A percentile compares a stretch with the other conserved stretches of the same genome.
Evolutionary conservation across 2,329 filamentous ascomycete species (phyloP).

Genomic region (Penicillium italicum): DNA sequence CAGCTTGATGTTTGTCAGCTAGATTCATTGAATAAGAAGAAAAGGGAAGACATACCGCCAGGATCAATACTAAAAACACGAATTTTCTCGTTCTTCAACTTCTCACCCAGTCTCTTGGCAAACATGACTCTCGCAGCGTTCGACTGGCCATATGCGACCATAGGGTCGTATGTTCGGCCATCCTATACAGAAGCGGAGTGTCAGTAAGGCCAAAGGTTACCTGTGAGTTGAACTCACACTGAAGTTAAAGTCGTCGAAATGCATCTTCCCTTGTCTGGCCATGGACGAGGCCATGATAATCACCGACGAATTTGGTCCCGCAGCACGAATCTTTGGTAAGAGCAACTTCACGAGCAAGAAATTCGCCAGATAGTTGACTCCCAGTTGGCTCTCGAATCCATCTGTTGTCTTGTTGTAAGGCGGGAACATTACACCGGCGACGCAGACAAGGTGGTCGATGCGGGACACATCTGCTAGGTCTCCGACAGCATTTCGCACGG

Average conservation of each 20-base stretch:
- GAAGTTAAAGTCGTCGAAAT: conserved; percentile 46
- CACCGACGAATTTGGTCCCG: conserved; percentile 41
- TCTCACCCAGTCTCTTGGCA: conserved; percentile 39
- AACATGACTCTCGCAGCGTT: conserved; percentile 54
- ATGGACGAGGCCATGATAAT: conserved; percentile 25
- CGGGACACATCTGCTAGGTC: conserved; percentile 15
- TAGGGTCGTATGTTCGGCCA: conserved; percentile 41
- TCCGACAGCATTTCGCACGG: conserved; percentile 11
- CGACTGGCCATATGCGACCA: conserved; percentile 50
- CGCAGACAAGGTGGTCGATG: conserved; percentile 20
- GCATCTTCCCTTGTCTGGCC: conserved; percentile 33
- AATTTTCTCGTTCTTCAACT: conserved; percentile 33
- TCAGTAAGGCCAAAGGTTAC: neutral
- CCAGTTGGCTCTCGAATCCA: conserved; percentile 41
- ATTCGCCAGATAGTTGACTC: conserved; percentile 51
- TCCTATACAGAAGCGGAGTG: conserved; percentile 13
- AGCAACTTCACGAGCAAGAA: conserved; percentile 49
- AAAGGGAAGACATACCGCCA: conserved; percentile 25
- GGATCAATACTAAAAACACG: conserved; percentile 45
- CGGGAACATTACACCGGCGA: conserved; percentile 22
- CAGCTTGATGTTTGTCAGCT: conserved; percentile 6
- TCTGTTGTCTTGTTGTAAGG: conserved; percentile 21
- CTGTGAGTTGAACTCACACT: conserved; percentile 2
- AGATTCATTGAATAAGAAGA: too few species aligned
- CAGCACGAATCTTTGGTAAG: conserved; percentile 41